Evolutionary conservation across 139 green algal genomes (phyloP).

Genomic region (Desmodesmus armatus): DNA sequence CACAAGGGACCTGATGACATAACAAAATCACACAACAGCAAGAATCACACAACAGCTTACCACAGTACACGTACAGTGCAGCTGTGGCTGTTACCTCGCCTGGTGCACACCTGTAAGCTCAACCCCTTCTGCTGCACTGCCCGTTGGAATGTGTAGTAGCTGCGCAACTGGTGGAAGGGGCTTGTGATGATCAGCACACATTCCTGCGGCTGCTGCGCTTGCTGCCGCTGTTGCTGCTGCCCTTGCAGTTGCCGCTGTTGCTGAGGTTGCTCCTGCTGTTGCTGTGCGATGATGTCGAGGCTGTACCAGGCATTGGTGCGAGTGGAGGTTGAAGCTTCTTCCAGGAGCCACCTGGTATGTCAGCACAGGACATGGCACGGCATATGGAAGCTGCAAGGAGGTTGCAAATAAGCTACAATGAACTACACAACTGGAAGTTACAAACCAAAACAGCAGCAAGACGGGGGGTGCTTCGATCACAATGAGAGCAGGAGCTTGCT

Average conservation of each 20-base stretch:
- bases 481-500: neutral
- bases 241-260: neutral
- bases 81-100: neutral
- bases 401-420: neutral
- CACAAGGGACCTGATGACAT: no score
- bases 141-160: conserved; percentile 37
- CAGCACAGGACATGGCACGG: no score
- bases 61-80: no score
- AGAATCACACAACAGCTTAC: neutral
- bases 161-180: conserved; percentile 50
- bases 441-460: neutral
- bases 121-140: conserved; percentile 31
- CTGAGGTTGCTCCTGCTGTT: conserved; percentile 23
- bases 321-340: conserved; percentile 40
- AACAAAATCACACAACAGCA: no score
- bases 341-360: conserved; percentile 46
- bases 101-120: neutral
- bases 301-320: conserved; percentile 45
- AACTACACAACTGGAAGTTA: neutral
- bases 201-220: neutral
- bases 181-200: conserved; percentile 44
- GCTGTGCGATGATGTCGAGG: conserved; percentile 16
- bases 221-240: conserved; percentile 26
- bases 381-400: no score
- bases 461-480: neutral